Base-by-base conservation (phyloP, 768 basidiomycete species). In the Naganishia antarctica region DNA sequence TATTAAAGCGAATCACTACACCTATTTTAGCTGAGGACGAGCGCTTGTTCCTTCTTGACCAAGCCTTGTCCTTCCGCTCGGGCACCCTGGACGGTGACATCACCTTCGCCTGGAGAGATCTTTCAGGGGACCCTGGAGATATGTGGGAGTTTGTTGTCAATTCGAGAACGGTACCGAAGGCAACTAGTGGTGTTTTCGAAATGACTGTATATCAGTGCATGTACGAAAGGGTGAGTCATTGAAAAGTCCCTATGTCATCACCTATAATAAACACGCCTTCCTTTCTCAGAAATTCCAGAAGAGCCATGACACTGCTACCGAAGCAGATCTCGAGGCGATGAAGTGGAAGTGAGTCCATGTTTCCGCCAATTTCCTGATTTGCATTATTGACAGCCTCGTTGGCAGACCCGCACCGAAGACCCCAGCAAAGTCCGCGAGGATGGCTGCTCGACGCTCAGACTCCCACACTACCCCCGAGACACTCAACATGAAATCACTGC, bases 191-290 rank as follows among this genome's bases (percentile, higher is more conserved):
- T 16, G 88, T 91, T 75, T 96, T 98, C 74, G 92, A 97, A 79
- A 86, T 86, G 26, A 90, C 91, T 79, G 88, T 97, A 83, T 89
- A 94, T 70, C 86, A 90, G 29, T 94, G 94, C 64, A 91, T 98
- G 86, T 98, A 87, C 77, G 96, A 99, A 74, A 69, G 78, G 64
- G 77, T 77, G 49, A 67, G 77, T 7, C 6, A 13, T 31, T n/a
- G 18, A 13, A 12, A n/a, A 31, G n/a, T 11, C n/a, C 18, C 8
- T 13, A 4, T 4, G 37, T 46, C 7, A 21, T 43, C 26, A 25
- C 21, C 15, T 28, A 9, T 28, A 5, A 43, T 21, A 32, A 0
- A 31, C 9, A 15, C 25, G 2, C 29, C 26, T 45, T 31, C 12
- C 4, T 29, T 23, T 85, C 0, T 37, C 23, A 92, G 78, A 93